Conservation (phyloP, 192 early-diverging fungal species). For the Lobosporangium transversale region DNA sequence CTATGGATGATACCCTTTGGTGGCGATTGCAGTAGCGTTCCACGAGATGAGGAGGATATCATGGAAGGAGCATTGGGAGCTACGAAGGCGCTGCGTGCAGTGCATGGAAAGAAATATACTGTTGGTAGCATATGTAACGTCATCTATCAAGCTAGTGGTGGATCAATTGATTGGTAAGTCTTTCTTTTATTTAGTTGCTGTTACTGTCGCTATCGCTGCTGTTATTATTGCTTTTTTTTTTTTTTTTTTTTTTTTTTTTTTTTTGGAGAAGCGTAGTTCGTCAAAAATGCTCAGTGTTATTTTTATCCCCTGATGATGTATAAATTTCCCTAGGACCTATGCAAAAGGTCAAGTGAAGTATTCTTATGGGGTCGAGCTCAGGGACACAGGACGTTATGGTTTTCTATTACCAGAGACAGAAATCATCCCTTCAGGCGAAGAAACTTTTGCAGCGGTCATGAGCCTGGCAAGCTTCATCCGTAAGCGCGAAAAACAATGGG, state of each 20-base stretch:
- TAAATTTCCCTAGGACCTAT: conserved; percentile 60
- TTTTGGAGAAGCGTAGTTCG: no score
- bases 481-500: conserved; percentile 47
- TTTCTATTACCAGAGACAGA: conserved; percentile 58
- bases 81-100: conserved; percentile 41
- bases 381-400: conserved; percentile 56
- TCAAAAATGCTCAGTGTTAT: not conserved
- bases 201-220: not conserved
- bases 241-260: no score
- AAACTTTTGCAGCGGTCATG: conserved; percentile 51
- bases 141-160: conserved; percentile 51
- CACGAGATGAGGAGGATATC: conserved; percentile 51
- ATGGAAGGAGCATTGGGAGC: conserved; percentile 50
- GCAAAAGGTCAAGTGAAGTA: conserved; percentile 54
- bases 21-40: conserved; percentile 39
- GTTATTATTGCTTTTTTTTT: no score
- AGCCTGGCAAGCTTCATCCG: conserved; percentile 51
- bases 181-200: not conserved
- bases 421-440: conserved; percentile 57
- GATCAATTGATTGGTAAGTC: conserved; percentile 48
- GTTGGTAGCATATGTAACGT: conserved; percentile 55
- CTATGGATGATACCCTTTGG: conserved; percentile 65
- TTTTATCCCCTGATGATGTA: no score
- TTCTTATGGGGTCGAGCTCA: conserved; percentile 57
- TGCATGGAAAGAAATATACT: conserved; percentile 51